phyloP scores from a whole-genome alignment of 192 early-diverging fungal genomes.

The Podila clonocystis region DNA sequence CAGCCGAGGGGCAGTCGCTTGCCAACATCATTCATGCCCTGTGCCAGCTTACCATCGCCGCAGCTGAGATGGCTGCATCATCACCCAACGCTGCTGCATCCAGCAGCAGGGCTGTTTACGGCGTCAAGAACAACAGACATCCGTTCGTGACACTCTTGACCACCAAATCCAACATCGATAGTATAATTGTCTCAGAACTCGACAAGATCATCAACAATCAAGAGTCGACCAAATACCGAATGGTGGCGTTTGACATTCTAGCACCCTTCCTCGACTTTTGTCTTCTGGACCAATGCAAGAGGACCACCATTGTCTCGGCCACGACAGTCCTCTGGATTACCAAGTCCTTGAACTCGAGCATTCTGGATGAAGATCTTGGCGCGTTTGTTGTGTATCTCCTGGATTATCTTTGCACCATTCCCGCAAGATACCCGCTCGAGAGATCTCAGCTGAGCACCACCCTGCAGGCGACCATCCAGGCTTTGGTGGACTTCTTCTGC shows the following conservation, averaged over 20 bases:
- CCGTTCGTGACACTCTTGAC: constrained; percentile 33
- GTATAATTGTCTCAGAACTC: constrained; percentile 21
- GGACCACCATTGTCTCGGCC: constrained; percentile 16
- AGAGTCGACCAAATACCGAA: constrained; percentile 22
- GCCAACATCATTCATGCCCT: constrained; percentile 40
- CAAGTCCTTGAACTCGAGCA: constrained; percentile 26
- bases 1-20: constrained; percentile 25
- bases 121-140: constrained; percentile 43
- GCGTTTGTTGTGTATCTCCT: constrained; percentile 22
- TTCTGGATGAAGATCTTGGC: constrained; percentile 17
- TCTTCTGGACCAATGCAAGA: constrained; percentile 29
- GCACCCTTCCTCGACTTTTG: constrained; percentile 41
- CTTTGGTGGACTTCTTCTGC: constrained; percentile 34
- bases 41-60: constrained; percentile 19
- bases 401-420: constrained; percentile 34
- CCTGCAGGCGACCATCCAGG: constrained; percentile 19
- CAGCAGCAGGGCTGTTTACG: constrained; percentile 19
- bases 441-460: constrained; percentile 19
- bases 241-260: constrained; percentile 24
- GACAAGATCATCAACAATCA: constrained; percentile 31
- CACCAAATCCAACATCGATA: constrained; percentile 15
- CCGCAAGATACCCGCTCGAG: constrained; percentile 24
- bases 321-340: constrained; percentile 28
- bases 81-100: not conserved
- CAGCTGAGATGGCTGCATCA: constrained; percentile 12